Percentiles rank a stretch among this genome's conserved stretches.
Evolutionary conservation across 2,329 filamentous ascomycete species (phyloP).

Genomic region (Claviceps maximensis): DNA sequence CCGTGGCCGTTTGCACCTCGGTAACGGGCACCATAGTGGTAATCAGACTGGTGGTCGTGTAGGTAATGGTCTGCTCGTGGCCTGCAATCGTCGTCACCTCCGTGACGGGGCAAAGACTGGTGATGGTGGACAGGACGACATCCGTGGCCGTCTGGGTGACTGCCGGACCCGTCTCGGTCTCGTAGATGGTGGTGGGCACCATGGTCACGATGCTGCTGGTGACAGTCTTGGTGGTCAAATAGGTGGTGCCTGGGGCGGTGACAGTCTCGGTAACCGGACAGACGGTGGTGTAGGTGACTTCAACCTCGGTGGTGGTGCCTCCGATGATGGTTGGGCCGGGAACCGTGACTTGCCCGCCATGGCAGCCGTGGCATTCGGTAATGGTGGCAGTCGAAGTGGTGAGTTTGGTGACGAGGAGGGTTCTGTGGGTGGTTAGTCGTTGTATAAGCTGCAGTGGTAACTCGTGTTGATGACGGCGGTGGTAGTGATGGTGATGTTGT

Average conservation of each 20-base stretch:
- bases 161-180: constrained; percentile 17
- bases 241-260: constrained; percentile 21
- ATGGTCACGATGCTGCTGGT: constrained; percentile 16
- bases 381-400: constrained; percentile 31
- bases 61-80: constrained; percentile 8
- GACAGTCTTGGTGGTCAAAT: constrained; percentile 13
- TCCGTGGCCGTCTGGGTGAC: constrained; percentile 18
- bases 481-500: not conserved
- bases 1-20: constrained; percentile 17
- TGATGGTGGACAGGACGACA: constrained; percentile 26
- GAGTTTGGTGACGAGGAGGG: constrained; percentile 27
- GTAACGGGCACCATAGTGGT: constrained; percentile 17
- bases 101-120: constrained; percentile 28
- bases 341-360: constrained; percentile 20
- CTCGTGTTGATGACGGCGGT: too few relatives aligned
- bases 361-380: constrained; percentile 25
- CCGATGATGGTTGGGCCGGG: constrained; percentile 21
- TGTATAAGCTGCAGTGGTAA: not conserved
- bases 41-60: constrained; percentile 13
- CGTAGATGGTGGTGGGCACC: constrained; percentile 17
- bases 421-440: constrained; percentile 14
- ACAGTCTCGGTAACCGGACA: constrained; percentile 23
- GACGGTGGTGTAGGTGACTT: constrained; percentile 26
- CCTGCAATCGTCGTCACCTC: constrained; percentile 9
- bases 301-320: constrained; percentile 19